A percentile compares a stretch with the other conserved stretches of the same genome.
These are phyloP conservation scores for Austroboletus olivaceoglutinosus DNA, from an alignment of 1,284 basidiomycete genomes.

Conservation along the genomic window DNA sequence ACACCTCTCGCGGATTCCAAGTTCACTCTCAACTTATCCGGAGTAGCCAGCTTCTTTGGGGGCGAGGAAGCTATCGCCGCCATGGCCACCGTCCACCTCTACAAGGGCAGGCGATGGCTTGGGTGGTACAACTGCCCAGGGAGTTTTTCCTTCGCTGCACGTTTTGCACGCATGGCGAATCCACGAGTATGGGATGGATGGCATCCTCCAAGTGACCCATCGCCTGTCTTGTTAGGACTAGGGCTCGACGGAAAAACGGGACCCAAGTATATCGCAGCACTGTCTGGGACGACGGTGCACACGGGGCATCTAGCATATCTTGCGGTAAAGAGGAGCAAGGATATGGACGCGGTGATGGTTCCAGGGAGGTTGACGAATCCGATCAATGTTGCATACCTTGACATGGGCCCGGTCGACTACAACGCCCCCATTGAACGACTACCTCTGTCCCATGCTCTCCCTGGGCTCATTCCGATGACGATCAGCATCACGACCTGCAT, in stretches of 20 bases:
- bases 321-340: constrained; percentile 17
- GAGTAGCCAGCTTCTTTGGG: constrained; percentile 28
- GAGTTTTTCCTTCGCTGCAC: constrained; percentile 25
- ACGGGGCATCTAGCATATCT: constrained; percentile 29
- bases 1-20: constrained; percentile 12
- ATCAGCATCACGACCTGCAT: constrained; percentile 21
- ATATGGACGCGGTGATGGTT: constrained; percentile 7
- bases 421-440: constrained; percentile 9
- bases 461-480: constrained; percentile 18
- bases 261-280: constrained; percentile 25
- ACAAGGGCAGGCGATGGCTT: constrained; percentile 26
- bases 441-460: constrained; percentile 5
- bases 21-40: constrained; percentile 23
- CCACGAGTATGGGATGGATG: constrained; percentile 23
- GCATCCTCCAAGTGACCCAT: constrained; percentile 14
- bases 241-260: constrained; percentile 28
- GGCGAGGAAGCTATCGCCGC: constrained; percentile 32
- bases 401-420: constrained; percentile 20
- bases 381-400: constrained; percentile 21
- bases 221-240: constrained; percentile 17
- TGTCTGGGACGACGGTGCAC: constrained; percentile 27
- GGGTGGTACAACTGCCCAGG: constrained; percentile 37
- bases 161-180: constrained; percentile 30
- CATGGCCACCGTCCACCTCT: constrained; percentile 30
- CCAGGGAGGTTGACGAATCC: constrained; percentile 22